phyloP scores from a whole-genome alignment of 2,329 filamentous ascomycete species.

The Monilinia fructigena region DNA sequence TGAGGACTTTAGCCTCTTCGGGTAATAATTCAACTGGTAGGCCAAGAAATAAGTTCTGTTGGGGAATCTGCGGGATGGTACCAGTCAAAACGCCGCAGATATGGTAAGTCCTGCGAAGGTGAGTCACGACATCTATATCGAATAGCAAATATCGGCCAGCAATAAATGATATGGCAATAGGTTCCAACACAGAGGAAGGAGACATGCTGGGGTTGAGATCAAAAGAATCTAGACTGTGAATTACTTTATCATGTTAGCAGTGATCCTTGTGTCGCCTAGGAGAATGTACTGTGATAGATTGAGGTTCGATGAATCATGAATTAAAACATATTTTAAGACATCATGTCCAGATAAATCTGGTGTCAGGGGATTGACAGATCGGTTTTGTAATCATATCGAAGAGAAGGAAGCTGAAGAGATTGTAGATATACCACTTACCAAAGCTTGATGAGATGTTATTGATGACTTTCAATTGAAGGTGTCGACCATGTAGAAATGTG shows the following conservation, averaged over 20 bases:
- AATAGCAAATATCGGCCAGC: constrained; percentile 85
- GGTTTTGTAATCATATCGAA: constrained; percentile 61
- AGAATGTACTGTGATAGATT: constrained; percentile 22
- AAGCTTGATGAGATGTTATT: not conserved
- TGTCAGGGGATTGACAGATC: constrained; percentile 87
- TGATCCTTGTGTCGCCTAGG: not conserved
- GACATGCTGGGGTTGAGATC: constrained; percentile 5
- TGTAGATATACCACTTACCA: constrained; percentile 11
- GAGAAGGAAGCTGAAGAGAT: not conserved
- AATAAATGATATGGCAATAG: constrained; percentile 77
- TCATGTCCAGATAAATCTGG: constrained; percentile 44
- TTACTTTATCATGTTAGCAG: constrained; percentile 11
- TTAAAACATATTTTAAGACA: constrained; percentile 53
- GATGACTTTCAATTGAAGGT: not conserved
- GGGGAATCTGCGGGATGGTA: constrained; percentile 85
- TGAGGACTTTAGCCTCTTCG: constrained; percentile 81
- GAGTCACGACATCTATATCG: constrained; percentile 75
- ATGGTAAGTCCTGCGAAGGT: constrained; percentile 75
- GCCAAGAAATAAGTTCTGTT: constrained; percentile 91
- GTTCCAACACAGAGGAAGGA: constrained; percentile 43
- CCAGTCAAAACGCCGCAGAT: constrained; percentile 86
- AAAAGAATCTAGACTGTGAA: not conserved
- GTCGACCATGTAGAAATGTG: not conserved
- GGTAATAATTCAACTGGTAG: constrained; percentile 86
- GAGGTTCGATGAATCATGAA: constrained; percentile 46